Conservation (phyloP, 306 rosid genomes). For the Lathyrus tuberosus region DNA sequence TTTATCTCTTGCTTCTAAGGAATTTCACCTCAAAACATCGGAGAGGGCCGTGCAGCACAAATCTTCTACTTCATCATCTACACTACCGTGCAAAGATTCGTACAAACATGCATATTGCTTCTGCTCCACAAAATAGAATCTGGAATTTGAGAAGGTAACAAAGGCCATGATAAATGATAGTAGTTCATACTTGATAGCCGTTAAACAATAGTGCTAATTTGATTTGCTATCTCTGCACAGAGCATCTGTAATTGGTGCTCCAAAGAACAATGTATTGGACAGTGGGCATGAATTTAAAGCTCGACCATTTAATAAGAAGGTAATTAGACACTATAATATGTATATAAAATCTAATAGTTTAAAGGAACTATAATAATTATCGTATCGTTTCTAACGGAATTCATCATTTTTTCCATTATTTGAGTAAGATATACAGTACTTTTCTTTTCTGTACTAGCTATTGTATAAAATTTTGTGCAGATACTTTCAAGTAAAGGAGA, state of each 20-base stretch:
- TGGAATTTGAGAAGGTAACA: constrained; percentile 66
- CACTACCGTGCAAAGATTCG: constrained; percentile 53
- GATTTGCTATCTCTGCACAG: constrained; percentile 46
- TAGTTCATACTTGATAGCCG: constrained; percentile 25
- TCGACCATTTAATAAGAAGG: constrained; percentile 79
- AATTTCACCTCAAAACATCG: too few relatives aligned
- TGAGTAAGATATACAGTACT: too few relatives aligned
- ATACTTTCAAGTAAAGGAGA: too few relatives aligned
- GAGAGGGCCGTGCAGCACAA: constrained; percentile 87
- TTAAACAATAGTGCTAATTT: constrained; percentile 38
- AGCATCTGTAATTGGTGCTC: constrained; percentile 56
- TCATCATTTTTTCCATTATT: too few relatives aligned
- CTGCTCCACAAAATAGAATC: constrained; percentile 49
- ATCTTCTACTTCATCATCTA: constrained; percentile 60
- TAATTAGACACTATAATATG: constrained; percentile 31
- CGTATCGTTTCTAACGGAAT: too few relatives aligned
- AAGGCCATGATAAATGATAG: constrained; percentile 24
- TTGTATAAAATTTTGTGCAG: too few relatives aligned
- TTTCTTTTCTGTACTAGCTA: too few relatives aligned
- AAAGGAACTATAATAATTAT: too few relatives aligned
- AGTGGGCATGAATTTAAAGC: constrained; percentile 67
- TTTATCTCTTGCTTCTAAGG: too few relatives aligned
- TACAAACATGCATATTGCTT: constrained; percentile 49
- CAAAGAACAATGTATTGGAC: constrained; percentile 55
- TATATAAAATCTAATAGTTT: too few relatives aligned